Conservation (phyloP, 768 basidiomycete genomes). For the Leccinum disarticulatum region DNA sequence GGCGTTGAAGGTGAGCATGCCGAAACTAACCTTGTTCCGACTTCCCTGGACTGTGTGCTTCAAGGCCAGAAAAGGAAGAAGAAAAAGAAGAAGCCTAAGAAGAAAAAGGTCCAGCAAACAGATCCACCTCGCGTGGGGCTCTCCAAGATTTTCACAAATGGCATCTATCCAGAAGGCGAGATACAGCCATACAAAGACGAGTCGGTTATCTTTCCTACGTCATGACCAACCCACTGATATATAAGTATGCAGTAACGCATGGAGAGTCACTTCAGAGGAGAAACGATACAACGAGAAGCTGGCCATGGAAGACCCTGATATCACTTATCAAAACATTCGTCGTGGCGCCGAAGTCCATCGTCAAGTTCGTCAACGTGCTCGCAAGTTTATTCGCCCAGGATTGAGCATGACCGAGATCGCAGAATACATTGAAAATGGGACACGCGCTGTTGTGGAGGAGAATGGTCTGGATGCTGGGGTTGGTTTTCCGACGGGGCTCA, state of each 20-base stretch:
- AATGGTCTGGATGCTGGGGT: conserved; percentile 82
- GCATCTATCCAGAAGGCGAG: conserved; percentile 90
- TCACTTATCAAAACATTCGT: conserved; percentile 87
- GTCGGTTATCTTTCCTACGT: conserved; percentile 46
- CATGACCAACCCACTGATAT: conserved; percentile 1
- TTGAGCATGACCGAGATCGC: conserved; percentile 95
- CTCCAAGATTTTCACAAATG: conserved; percentile 83
- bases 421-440: conserved; percentile 89
- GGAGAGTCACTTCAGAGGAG: conserved; percentile 89
- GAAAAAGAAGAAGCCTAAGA: conserved; percentile 92
- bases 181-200: conserved; percentile 89
- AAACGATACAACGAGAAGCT: conserved; percentile 79
- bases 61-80: conserved; percentile 80
- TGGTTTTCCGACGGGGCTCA: conserved; percentile 96
- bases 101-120: conserved; percentile 79
- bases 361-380: conserved; percentile 81
- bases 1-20: conserved; percentile 28
- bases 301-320: conserved; percentile 75
- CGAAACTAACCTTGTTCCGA: background rate
- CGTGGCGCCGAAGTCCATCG: conserved; percentile 95
- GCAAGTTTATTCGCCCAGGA: conserved; percentile 84
- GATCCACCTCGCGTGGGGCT: conserved; percentile 90
- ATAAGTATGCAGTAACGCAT: conserved; percentile 64
- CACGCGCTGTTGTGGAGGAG: conserved; percentile 89
- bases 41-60: background rate